Conservation (phyloP, 2,329 filamentous ascomycete species). For the Stagonosporopsis cucurbitacearum region DNA sequence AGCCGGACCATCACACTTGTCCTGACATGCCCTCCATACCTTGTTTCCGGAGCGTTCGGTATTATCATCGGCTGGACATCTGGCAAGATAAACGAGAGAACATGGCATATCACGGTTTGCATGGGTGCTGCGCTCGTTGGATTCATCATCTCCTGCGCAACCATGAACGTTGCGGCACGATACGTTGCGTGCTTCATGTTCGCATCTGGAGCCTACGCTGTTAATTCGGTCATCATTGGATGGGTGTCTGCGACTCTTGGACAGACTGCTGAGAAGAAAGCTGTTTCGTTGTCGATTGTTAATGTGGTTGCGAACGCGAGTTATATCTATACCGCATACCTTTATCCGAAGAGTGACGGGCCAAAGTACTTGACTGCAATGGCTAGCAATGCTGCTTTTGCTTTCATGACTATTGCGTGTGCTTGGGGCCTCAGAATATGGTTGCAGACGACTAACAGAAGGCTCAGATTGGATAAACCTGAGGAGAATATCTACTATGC, state of each 20-base stretch:
- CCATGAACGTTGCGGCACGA: constrained; percentile 44
- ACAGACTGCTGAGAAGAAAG: constrained; percentile 54
- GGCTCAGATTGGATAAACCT: constrained; percentile 16
- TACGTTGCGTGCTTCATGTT: constrained; percentile 38
- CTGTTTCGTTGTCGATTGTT: constrained; percentile 52
- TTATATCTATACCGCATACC: constrained; percentile 52
- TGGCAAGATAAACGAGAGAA: constrained; percentile 49
- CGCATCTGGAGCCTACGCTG: constrained; percentile 28
- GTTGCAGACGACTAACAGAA: constrained; percentile 22
- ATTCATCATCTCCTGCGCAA: constrained; percentile 47
- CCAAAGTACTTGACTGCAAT: constrained; percentile 32
- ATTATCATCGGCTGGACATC: constrained; percentile 45
- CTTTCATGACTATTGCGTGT: constrained; percentile 19
- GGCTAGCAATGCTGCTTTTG: constrained; percentile 31
- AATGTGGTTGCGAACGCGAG: constrained; percentile 51
- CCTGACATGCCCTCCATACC: constrained; percentile 49
- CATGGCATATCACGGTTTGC: constrained; percentile 49
- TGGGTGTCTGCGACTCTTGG: constrained; percentile 53
- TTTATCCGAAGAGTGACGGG: constrained; percentile 41
- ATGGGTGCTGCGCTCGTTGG: constrained; percentile 48
- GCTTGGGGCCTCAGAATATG: constrained; percentile 28
- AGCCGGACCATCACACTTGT: constrained; percentile 58
- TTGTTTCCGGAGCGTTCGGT: constrained; percentile 32
- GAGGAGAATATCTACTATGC: constrained; percentile 26
- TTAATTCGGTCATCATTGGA: constrained; percentile 44